Evolutionary conservation across 352 stramenopile species (phyloP).

Genomic region (Aphanomyces cochlioides): DNA sequence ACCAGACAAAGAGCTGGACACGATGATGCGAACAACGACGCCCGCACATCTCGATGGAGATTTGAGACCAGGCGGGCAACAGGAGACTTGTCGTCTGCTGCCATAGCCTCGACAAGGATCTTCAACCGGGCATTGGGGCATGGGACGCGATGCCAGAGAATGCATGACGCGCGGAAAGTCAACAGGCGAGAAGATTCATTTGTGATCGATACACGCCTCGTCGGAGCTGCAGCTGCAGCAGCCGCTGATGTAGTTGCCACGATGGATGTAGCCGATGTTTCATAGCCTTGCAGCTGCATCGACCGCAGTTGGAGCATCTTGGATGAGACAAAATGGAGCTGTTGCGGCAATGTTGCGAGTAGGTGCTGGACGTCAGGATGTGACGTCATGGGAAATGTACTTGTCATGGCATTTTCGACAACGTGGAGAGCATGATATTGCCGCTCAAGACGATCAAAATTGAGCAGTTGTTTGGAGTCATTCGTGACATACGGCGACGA

Average conservation of each 20-base stretch:
- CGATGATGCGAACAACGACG: slow-evolving; percentile 36
- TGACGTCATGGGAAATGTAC: slow-evolving; percentile 9
- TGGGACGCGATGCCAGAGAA: slow-evolving; percentile 38
- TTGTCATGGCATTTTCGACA: slow-evolving; percentile 44
- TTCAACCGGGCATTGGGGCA: slow-evolving; percentile 38
- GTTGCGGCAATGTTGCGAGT: slow-evolving; percentile 34
- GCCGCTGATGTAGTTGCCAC: slow-evolving; percentile 32
- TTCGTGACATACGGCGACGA: slow-evolving; percentile 45
- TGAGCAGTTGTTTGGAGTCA: slow-evolving; percentile 35
- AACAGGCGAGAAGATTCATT: slow-evolving; percentile 33
- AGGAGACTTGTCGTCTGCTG: slow-evolving; percentile 42
- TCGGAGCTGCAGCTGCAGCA: not conserved
- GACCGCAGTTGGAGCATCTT: slow-evolving; percentile 49
- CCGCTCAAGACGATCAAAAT: slow-evolving; percentile 60
- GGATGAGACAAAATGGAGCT: slow-evolving; percentile 45
- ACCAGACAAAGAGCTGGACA: slow-evolving; percentile 6
- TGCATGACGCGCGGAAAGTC: slow-evolving; percentile 52
- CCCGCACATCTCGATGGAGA: slow-evolving; percentile 53
- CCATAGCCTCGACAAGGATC: slow-evolving; percentile 47
- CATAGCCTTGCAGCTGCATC: slow-evolving; percentile 47
- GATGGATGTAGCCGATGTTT: slow-evolving; percentile 31
- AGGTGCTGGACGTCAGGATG: slow-evolving; percentile 35
- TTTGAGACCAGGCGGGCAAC: slow-evolving; percentile 41
- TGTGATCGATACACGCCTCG: slow-evolving; percentile 27
- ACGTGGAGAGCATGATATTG: slow-evolving; percentile 52